Evolutionary conservation across 2,329 filamentous ascomycete genomes (phyloP).

Genomic region (Arthrobotrys entomopaga): DNA sequence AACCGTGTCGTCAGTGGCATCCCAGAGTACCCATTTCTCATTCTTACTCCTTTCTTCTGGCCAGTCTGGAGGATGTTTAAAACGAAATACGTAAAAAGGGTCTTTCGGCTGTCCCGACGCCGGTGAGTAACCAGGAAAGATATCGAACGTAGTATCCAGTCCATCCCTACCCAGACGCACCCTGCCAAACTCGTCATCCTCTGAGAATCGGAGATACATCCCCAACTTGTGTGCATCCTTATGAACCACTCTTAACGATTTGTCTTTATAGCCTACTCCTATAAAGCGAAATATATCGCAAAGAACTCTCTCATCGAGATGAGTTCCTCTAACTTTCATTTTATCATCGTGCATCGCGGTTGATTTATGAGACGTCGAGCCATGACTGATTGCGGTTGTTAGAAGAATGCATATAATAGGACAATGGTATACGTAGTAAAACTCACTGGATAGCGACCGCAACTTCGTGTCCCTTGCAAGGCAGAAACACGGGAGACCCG

Average conservation of each 20-base stretch:
- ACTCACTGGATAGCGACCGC: slow-evolving; percentile 28
- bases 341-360: no score
- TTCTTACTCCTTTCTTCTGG: background rate
- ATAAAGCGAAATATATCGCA: slow-evolving; percentile 21
- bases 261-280: slow-evolving; percentile 14
- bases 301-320: slow-evolving; percentile 23
- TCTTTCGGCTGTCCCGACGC: slow-evolving; percentile 2
- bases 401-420: slow-evolving; percentile 12
- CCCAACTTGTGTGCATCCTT: background rate
- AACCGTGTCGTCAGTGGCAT: slow-evolving; percentile 12
- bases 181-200: slow-evolving; percentile 15
- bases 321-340: slow-evolving; percentile 9
- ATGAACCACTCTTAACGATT: slow-evolving; percentile 19
- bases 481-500: slow-evolving; percentile 25
- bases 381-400: slow-evolving; percentile 16
- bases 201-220: slow-evolving; percentile 16
- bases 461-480: slow-evolving; percentile 24
- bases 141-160: slow-evolving; percentile 29
- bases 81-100: slow-evolving; percentile 32
- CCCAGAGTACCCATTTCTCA: slow-evolving; percentile 34
- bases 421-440: background rate
- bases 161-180: slow-evolving; percentile 20
- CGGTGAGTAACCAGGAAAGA: slow-evolving; percentile 27
- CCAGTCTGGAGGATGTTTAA: background rate
- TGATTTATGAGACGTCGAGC: no score